Evolutionary conservation across 2,329 filamentous ascomycete species (phyloP), one percentile per base, ranked within the genome.

Genomic region (Sporothrix luriei): DNA sequence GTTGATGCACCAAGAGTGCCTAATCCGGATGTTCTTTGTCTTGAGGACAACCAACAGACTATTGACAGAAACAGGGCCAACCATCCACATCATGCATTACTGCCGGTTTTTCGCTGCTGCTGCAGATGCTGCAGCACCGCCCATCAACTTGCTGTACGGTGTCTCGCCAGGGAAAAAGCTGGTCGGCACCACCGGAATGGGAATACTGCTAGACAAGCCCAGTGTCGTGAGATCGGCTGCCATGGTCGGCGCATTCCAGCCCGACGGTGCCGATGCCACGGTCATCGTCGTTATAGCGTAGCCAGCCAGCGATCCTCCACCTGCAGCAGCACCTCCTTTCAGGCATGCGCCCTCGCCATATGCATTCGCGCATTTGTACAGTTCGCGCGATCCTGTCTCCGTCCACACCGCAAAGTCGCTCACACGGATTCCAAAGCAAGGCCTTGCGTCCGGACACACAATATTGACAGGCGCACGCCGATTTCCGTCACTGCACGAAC

Each of bases 401-500:
- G 74, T 74, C 72, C 74, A 74, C 3, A 76, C 65, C 51, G 69
- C 66, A 49, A 76, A 74, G 69, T 73, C 68, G 19, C 49, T 51
- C 3, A 76, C 67, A 4, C 48, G 59, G n/a, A 75, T 61, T 21
- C 67, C 70, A 48, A 68, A 66, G 70, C 75, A 76, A 13, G 74
- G 73, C 24, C 29, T 62, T 14, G 19, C 66, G 14, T 65, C 64
- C 24, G 73, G 72, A 61, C 73, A 75, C 64, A 74, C 76, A 54
- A 87, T 77, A 70, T 84, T 83, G 73, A 88, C 79, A 1, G 86
- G 85, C 0, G 83, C 84, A 26, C 86, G 82, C 68, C 80, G 70
- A 4, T 76, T 75, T 24, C 85, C 86, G 71, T 87, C 78, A 2
- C 79, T 75, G 68, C 82, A 80, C 2, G 82, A 85, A 48, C 86